Evolutionary conservation across 192 early-diverging fungal species (phyloP), one percentile per base, ranked within the genome.

Genomic region (Paraglomus occultum): DNA sequence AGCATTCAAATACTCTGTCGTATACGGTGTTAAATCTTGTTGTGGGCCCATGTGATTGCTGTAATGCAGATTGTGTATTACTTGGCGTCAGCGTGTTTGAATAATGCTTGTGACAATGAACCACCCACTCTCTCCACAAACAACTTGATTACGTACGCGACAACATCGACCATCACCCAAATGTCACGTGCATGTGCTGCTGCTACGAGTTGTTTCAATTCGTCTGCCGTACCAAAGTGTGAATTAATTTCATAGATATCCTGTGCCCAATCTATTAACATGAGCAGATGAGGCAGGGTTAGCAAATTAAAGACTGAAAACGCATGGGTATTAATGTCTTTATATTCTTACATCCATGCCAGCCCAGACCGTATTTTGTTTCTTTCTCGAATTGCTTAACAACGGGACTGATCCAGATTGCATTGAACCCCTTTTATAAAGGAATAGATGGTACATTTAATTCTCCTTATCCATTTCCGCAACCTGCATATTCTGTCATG

Each of bases 91-190:
- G 31, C 31, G 31, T 1, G 31, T 31, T 31, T 31, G 31, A 31
- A 31, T 31, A 31, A 31, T 31, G 3, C 31, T 31, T 31, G 31
- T 31, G 3, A 31, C 3, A 31, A 31, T 3, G 31, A 31, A 31
- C 31, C 31, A n/a, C n/a, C n/a, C n/a, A n/a, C n/a, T n/a, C n/a
- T n/a, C 31, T 3, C 31, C 31, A 31, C 3, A 31, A 31, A 31
- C 31, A 31, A 3, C 3, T 31, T 31, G 31, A 31, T 31, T 12
- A 58, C 59, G 15, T 44, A 62, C 59, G 80, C 67, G 8, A 81
- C 80, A 2, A 83, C 77, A 31, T 82, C 80, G 17, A 82, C 71
- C 81, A 82, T 82, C 18, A 82, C 72, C 31, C 44, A 80, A 72
- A 80, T 78, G 6, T 62, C 54, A 51, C 47, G 52, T 6, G 74